Conservation (phyloP, 2,329 filamentous ascomycete genomes). For the Penicillium sp. region DNA sequence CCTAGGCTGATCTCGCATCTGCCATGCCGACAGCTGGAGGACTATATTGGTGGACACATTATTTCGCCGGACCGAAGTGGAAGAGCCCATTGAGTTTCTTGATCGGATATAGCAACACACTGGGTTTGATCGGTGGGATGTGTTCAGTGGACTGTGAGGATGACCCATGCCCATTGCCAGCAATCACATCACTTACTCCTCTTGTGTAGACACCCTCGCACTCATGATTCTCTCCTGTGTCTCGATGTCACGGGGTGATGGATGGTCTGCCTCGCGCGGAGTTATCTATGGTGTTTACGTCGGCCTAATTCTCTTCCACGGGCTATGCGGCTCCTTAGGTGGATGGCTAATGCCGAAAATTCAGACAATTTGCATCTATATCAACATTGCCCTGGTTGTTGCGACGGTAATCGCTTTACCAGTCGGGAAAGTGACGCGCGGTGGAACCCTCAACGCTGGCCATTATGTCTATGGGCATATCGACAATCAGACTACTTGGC, state of each 20-base stretch:
- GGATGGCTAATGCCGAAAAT: constrained; percentile 59
- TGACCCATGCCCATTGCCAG: background rate
- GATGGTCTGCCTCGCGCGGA: constrained; percentile 56
- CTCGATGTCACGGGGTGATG: constrained; percentile 56
- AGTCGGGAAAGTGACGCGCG: constrained; percentile 43
- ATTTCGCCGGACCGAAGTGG: constrained; percentile 55
- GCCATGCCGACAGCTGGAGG: constrained; percentile 61
- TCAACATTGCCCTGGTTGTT: constrained; percentile 56
- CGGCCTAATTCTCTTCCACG: constrained; percentile 54
- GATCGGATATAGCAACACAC: constrained; percentile 61
- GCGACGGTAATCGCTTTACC: constrained; percentile 59
- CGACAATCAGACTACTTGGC: constrained; percentile 59
- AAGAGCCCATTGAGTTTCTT: constrained; percentile 59
- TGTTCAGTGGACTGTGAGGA: constrained; percentile 59
- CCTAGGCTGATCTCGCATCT: constrained; percentile 50
- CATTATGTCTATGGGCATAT: constrained; percentile 57
- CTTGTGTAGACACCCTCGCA: constrained; percentile 27
- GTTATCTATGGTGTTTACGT: constrained; percentile 59
- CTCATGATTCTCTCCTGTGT: constrained; percentile 52
- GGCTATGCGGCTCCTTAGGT: constrained; percentile 52
- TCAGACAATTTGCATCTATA: constrained; percentile 55
- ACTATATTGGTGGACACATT: constrained; percentile 61
- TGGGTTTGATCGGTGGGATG: constrained; percentile 59
- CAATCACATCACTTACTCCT: background rate
- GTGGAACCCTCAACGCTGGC: constrained; percentile 34